Percentiles rank a stretch among this genome's conserved stretches.
Evolutionary conservation across 1,284 basidiomycete species (phyloP).

Genomic region (Trichosporon asahii): DNA sequence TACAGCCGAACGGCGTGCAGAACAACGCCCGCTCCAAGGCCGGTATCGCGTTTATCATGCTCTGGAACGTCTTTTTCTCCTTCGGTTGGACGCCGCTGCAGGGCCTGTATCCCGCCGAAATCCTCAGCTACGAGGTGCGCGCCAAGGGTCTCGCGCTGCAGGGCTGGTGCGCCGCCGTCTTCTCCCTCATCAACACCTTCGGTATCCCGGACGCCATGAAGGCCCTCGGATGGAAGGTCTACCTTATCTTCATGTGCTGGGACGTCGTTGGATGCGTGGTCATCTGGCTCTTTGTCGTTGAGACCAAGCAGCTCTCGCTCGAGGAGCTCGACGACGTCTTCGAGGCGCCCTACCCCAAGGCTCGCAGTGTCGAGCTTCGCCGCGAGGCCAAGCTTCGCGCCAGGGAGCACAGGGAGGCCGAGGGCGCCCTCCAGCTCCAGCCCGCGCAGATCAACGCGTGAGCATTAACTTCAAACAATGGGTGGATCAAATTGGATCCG

Average conservation of each 20-base stretch:
- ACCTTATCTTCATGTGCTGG: conserved; percentile 58
- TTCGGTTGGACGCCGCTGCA: conserved; percentile 62
- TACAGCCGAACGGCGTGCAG: conserved; percentile 25
- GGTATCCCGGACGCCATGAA: conserved; percentile 36
- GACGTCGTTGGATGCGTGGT: conserved; percentile 59
- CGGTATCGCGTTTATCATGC: conserved; percentile 34
- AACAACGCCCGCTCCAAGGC: conserved; percentile 28
- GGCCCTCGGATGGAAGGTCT: conserved; percentile 47
- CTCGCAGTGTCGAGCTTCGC: conserved; percentile 49
- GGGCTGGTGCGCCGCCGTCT: conserved; percentile 25
- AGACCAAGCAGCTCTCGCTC: conserved; percentile 56
- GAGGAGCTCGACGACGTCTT: conserved; percentile 61
- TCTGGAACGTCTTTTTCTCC: conserved; percentile 38
- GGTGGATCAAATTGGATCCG: too few species aligned
- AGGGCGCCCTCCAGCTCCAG: neutral
- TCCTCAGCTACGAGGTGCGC: conserved; percentile 57
- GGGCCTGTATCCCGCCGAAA: conserved; percentile 59
- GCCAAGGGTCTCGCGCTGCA: conserved; percentile 55
- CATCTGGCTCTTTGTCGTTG: conserved; percentile 58
- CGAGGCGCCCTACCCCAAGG: conserved; percentile 36
- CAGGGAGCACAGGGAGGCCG: neutral
- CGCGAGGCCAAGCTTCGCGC: conserved; percentile 14
- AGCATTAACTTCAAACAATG: neutral
- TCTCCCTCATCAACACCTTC: conserved; percentile 39
- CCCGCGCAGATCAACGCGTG: neutral